Conservation (phyloP, 352 stramenopile genomes). For the Globisporangium apiculatum region DNA sequence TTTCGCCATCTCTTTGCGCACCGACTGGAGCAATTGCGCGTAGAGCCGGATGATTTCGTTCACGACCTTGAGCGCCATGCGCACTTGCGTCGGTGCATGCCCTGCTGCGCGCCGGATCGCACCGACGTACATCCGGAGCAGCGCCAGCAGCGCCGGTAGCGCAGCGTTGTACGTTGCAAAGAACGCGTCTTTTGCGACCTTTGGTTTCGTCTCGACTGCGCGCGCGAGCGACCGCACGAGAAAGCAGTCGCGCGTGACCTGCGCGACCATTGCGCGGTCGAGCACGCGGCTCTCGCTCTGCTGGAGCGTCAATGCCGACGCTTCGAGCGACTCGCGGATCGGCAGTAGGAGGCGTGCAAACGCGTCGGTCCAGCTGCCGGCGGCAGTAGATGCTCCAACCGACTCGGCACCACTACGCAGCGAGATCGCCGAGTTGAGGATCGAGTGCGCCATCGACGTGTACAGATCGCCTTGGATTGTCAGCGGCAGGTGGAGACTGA, state of each 20-base stretch:
- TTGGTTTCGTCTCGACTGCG: conserved; percentile 69
- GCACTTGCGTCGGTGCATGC: conserved; percentile 31
- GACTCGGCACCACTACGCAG: conserved; percentile 19
- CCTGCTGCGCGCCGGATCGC: conserved; percentile 48
- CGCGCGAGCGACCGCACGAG: conserved; percentile 58
- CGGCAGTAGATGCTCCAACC: conserved; percentile 21
- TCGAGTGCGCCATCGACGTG: conserved; percentile 73
- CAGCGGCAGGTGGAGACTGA: conserved; percentile 61
- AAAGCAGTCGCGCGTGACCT: conserved; percentile 66
- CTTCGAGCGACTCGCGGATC: conserved; percentile 63
- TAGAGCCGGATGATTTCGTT: conserved; percentile 78
- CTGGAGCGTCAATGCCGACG: conserved; percentile 57
- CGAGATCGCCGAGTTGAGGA: conserved; percentile 70
- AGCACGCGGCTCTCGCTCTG: conserved; percentile 69
- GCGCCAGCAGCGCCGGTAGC: conserved; percentile 48
- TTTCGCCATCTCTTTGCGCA: conserved; percentile 80
- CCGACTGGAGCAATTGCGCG: conserved; percentile 67
- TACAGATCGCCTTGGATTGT: conserved; percentile 73
- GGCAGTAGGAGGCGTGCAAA: conserved; percentile 56
- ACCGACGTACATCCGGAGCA: conserved; percentile 66
- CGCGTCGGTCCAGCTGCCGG: conserved; percentile 36
- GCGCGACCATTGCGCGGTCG: conserved; percentile 51
- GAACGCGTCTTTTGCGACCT: conserved; percentile 68
- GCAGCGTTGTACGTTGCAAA: conserved; percentile 49
- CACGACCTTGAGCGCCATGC: conserved; percentile 64